Evolutionary conservation across 768 basidiomycete genomes (phyloP), one percentile per base, ranked within the genome.

Genomic region (Trametopsis cervina): DNA sequence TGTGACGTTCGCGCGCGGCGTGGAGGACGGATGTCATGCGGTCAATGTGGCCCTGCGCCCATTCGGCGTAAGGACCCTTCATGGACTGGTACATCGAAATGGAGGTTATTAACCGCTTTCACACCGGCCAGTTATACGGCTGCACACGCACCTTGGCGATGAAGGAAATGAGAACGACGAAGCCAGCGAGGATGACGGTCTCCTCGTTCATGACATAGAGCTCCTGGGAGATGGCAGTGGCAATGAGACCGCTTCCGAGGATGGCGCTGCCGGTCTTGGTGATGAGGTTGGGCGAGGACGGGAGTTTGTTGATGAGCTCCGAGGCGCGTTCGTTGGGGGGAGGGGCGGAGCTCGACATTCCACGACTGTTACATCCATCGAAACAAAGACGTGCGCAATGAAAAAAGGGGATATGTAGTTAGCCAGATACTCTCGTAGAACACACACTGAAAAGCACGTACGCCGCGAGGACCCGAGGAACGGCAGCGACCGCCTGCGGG

Each of bases 161-260:
- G 65, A 84, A 87, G 40, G 81, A 76, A 56, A 90, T 78, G 60
- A 96, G 80, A 51, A 94, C 83, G 54, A 86, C 70, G 57, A 87
- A 89, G 20, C 89, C 93, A 33, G 84, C 74, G 27, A 89, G 81
- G 40, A 98, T 76, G 55, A 97, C 84, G 20, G 89, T 83, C 75
- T 98, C 96, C 68, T 97, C 94, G 66, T 96, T 96, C 61, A 95
- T 81, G 51, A 99, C 95, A 62, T 97, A 97, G 43, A 98, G 81
- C 70, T 99, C 94, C 64, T 92, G 88, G 12, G 92, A 95, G 69
- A 98, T 93, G 62, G 93, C 94, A 4, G 91, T 79, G 13, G 94
- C 95, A 47, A 84, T 71, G 51, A 89, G 73, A 60, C 89, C 92
- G 13, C 90, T 89, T 61, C 91, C 91, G 46, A 97, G 81, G 61